Percentiles rank a stretch among this genome's conserved stretches.
phyloP scores from a whole-genome alignment of 441 rosid species.

The Manihot esculenta region DNA sequence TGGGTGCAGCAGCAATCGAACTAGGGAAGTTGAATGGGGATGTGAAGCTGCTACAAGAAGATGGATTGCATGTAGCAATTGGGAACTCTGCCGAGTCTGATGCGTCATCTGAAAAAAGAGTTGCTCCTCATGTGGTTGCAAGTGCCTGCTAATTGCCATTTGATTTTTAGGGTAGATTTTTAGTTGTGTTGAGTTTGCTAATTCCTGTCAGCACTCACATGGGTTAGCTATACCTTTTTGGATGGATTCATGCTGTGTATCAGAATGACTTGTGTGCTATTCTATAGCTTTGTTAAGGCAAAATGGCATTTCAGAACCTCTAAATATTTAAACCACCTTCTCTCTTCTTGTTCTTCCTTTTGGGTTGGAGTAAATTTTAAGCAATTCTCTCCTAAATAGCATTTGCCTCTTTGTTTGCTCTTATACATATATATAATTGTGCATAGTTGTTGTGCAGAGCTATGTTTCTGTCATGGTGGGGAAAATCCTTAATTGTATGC shows the following conservation, averaged over 20 bases:
- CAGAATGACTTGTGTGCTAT: not conserved
- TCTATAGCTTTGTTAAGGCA: not conserved
- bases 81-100: constrained; percentile 26
- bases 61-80: constrained; percentile 25
- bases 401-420: too few species aligned
- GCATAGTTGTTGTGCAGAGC: too few species aligned
- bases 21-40: constrained; percentile 38
- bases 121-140: constrained; percentile 33
- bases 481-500: too few species aligned
- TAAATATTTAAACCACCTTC: not conserved
- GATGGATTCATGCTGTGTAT: not conserved
- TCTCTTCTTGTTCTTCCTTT: too few species aligned
- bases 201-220: not conserved
- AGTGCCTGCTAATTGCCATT: constrained; percentile 41
- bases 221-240: too few species aligned
- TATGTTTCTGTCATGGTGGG: too few species aligned
- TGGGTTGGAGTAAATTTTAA: too few species aligned
- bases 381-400: too few species aligned
- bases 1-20: constrained; percentile 5
- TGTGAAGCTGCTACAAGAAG: constrained; percentile 33
- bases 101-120: constrained; percentile 26
- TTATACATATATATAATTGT: too few species aligned
- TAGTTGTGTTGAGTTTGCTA: not conserved
- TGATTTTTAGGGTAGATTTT: constrained; percentile 9
- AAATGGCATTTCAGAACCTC: not conserved